Conservation (phyloP, 495 filamentous ascomycete genomes). For the Neurospora tetraspora region DNA sequence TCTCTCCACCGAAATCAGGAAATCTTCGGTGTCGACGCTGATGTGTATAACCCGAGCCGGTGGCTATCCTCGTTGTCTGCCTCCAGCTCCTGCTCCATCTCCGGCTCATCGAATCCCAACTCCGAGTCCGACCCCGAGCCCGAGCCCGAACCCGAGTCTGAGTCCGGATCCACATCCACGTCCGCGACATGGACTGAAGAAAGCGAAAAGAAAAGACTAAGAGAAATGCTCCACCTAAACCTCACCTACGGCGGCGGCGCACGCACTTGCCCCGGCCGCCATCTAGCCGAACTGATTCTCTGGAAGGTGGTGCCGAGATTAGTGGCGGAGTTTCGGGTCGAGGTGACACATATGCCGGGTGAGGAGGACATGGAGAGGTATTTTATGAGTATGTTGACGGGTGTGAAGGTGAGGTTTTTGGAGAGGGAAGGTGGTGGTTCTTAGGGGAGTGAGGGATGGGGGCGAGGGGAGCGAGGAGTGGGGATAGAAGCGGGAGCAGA, state of each 20-base stretch:
- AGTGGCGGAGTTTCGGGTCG: constrained; percentile 45
- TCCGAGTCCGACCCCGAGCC: neutral
- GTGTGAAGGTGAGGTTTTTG: constrained; percentile 20
- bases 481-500: too few species aligned
- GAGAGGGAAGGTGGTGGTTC: neutral
- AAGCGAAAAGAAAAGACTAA: constrained; percentile 32
- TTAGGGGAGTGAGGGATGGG: neutral
- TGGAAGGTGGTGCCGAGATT: constrained; percentile 55
- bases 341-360: constrained; percentile 15
- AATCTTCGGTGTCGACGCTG: constrained; percentile 45
- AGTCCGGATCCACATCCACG: neutral
- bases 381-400: constrained; percentile 32
- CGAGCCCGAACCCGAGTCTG: neutral
- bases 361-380: constrained; percentile 19
- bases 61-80: constrained; percentile 40
- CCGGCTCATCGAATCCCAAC: neutral
- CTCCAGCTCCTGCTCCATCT: neutral
- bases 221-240: constrained; percentile 15
- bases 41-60: constrained; percentile 43
- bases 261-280: constrained; percentile 57
- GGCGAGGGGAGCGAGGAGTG: neutral
- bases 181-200: neutral
- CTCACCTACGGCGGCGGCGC: constrained; percentile 55
- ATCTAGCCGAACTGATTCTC: constrained; percentile 54
- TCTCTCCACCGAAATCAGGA: constrained; percentile 44